These are phyloP conservation scores for Suillus subalutaceus DNA, from an alignment of 768 basidiomycete species.

Conservation along the genomic window DNA sequence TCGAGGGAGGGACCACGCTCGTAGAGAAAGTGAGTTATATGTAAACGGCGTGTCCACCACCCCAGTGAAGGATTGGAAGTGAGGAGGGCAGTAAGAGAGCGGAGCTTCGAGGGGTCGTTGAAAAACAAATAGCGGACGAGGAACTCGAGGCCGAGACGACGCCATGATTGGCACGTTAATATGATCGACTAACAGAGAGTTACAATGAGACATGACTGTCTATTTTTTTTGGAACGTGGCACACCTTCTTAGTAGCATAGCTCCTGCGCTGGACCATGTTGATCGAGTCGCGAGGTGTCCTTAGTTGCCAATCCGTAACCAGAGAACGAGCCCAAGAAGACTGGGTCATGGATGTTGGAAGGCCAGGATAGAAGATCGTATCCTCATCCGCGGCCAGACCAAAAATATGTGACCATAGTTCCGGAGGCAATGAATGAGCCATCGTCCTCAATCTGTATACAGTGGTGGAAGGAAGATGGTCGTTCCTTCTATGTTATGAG, in stretches of 20 bases:
- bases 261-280: slow-evolving; percentile 60
- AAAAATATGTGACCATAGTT: slow-evolving; percentile 73
- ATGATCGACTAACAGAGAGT: slow-evolving; percentile 56
- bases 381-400: slow-evolving; percentile 73
- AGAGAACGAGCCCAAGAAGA: slow-evolving; percentile 65
- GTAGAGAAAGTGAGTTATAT: slow-evolving; percentile 56
- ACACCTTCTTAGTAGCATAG: slow-evolving; percentile 70
- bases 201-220: background rate
- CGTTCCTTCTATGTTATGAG: background rate
- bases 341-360: slow-evolving; percentile 65
- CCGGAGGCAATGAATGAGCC: slow-evolving; percentile 56
- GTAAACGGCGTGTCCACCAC: slow-evolving; percentile 76
- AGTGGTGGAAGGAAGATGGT: background rate
- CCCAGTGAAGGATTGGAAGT: slow-evolving; percentile 57
- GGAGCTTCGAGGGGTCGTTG: slow-evolving; percentile 57
- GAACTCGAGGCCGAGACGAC: slow-evolving; percentile 61
- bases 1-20: slow-evolving; percentile 45
- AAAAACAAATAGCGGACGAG: slow-evolving; percentile 74
- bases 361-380: slow-evolving; percentile 59
- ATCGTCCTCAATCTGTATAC: slow-evolving; percentile 14
- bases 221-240: slow-evolving; percentile 14
- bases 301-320: slow-evolving; percentile 52
- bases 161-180: slow-evolving; percentile 67
- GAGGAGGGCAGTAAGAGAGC: slow-evolving; percentile 53
- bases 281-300: slow-evolving; percentile 61